phyloP scores from a whole-genome alignment of 768 basidiomycete species.

The Tricholoma matsutake region DNA sequence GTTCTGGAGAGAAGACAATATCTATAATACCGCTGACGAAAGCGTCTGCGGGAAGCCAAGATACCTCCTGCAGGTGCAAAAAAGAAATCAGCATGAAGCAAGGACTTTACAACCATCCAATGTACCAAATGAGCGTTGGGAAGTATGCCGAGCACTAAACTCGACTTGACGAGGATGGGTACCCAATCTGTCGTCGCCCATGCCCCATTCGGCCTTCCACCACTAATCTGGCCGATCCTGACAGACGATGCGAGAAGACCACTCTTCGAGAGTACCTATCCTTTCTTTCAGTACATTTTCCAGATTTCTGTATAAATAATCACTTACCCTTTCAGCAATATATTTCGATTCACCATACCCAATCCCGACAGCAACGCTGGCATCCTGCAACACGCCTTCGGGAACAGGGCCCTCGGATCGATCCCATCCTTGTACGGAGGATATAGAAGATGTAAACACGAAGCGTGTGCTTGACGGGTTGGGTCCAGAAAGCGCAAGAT shows the following conservation, averaged over 20 bases:
- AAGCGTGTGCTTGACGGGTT: conserved; percentile 18
- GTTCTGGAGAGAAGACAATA: conserved; percentile 21
- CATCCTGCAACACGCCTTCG: conserved; percentile 29
- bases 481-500: conserved; percentile 23
- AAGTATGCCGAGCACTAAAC: conserved; percentile 24
- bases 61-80: conserved; percentile 13
- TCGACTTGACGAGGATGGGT: conserved; percentile 36
- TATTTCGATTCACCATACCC: conserved; percentile 34
- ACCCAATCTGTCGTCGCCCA: conserved; percentile 41
- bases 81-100: not conserved
- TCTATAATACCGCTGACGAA: conserved; percentile 25
- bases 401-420: conserved; percentile 23
- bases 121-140: conserved; percentile 27
- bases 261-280: conserved; percentile 28
- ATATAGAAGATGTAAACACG: conserved; percentile 33
- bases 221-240: conserved; percentile 37
- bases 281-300: not conserved
- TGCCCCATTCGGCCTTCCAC: conserved; percentile 31
- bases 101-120: not conserved
- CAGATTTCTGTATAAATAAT: not conserved
- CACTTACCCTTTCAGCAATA: conserved; percentile 29
- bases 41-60: conserved; percentile 29
- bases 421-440: conserved; percentile 20
- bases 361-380: conserved; percentile 25
- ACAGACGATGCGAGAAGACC: conserved; percentile 28